A percentile compares a stretch with the other conserved stretches of the same genome.
Evolutionary conservation across 495 filamentous ascomycete genomes (phyloP).

Genomic region (Penicillium daleae): DNA sequence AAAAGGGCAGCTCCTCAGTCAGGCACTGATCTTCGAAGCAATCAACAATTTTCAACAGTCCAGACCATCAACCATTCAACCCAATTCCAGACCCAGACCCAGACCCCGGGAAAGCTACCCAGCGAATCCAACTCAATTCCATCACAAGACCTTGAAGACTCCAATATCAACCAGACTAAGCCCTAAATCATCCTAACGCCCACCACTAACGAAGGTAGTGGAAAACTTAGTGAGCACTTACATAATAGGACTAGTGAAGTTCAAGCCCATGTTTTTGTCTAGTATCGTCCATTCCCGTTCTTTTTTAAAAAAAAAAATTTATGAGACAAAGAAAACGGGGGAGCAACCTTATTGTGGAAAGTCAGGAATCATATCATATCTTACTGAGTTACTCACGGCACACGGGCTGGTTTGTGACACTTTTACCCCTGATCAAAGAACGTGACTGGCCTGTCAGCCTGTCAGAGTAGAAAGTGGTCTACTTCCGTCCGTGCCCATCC

Average conservation of each 20-base stretch:
- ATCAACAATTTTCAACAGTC: not conserved
- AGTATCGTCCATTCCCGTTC: not conserved
- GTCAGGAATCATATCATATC: not conserved
- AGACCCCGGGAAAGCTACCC: not conserved
- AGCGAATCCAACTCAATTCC: not conserved
- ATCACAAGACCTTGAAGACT: not conserved
- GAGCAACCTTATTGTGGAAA: not conserved
- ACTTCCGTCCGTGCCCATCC: not conserved
- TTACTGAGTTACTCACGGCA: too few species aligned
- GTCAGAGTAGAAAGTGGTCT: not conserved
- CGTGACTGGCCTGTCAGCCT: not conserved
- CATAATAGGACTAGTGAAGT: not conserved
- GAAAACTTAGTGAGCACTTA: not conserved
- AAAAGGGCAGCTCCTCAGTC: too few species aligned
- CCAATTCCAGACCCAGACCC: too few species aligned
- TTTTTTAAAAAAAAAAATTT: not conserved
- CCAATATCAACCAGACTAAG: not conserved
- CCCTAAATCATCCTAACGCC: not conserved
- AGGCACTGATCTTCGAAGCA: not conserved
- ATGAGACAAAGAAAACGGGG: not conserved
- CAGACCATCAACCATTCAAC: not conserved
- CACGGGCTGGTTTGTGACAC: slow-evolving; percentile 16
- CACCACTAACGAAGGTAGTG: not conserved
- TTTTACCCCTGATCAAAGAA: slow-evolving; percentile 9
- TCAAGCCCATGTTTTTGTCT: not conserved